Evolutionary conservation across 2,329 filamentous ascomycete genomes (phyloP), one percentile per base, ranked within the genome.

Genomic region (Diaporthe aspalathi): DNA sequence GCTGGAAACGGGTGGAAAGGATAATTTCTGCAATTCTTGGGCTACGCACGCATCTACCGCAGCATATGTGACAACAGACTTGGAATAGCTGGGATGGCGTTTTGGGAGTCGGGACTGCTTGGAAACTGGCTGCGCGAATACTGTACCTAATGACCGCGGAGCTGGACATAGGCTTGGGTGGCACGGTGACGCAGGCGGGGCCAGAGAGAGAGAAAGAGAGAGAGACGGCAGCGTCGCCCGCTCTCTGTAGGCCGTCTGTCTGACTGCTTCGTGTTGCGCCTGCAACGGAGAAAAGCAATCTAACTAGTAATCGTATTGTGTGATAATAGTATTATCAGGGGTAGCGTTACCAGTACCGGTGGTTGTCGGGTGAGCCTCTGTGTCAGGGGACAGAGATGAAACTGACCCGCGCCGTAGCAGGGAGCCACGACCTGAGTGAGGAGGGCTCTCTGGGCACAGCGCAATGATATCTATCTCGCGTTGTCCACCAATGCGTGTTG

Each of bases 271-370:
- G 3, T 52, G 32, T 52, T 68, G 45, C 53, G 43, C 47, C 53
- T 68, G 67, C 29, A 32, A 60, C 22, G 43, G 67, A 32, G 38
- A 49, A 60, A 29, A 50, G 43, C 40, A 50, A 60, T 38, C 38
- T 68, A 60, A 49, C 20, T 49, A 68, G 43, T 68, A 68, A 60
- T 68, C 22, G 29, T 68, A 60, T 60, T 68, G 53, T 52, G 53
- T 60, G 67, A 68, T 60, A 43, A n/a, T 60, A 60, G 66, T 50
- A 29, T 11, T 49, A n/a, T 17, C 57, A 49, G 27, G 24, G 27
- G 32, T 35, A 32, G 38, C 32, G 45, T 17, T 67, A 6, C 16
- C 29, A 20, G 20, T 35, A 47, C 17, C 54, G 9, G 20, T 45
- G 43, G 56, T 50, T 38, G 29, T 24, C n/a, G n/a, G n/a, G n/a